Evolutionary conservation across 169 alveolate genomes (phyloP).

Genomic region (Plasmodium billcollinsi): DNA sequence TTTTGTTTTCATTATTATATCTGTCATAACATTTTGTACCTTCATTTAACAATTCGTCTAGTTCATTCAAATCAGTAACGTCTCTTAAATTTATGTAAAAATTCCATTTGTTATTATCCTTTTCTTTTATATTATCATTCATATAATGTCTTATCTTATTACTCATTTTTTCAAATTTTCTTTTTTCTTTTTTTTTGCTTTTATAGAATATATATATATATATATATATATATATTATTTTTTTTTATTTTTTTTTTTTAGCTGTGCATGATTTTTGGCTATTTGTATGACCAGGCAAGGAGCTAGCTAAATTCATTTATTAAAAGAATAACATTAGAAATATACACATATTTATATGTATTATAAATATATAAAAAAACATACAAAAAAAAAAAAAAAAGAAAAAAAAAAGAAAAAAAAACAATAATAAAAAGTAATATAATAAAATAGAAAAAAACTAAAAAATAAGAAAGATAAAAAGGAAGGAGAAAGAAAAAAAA

Average conservation of each 20-base stretch:
- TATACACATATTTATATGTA: too few species aligned
- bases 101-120: constrained; percentile 3
- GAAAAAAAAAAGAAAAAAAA: too few species aligned
- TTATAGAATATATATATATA: not conserved
- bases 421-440: too few species aligned
- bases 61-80: constrained; percentile 24
- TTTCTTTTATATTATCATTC: not conserved
- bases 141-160: constrained; percentile 15
- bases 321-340: too few species aligned
- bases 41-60: constrained; percentile 12
- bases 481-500: too few species aligned
- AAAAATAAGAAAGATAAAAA: too few species aligned
- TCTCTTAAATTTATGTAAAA: constrained; percentile 31
- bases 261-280: too few species aligned
- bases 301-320: too few species aligned
- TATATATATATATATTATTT: not conserved
- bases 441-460: too few species aligned
- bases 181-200: not conserved
- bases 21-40: constrained; percentile 16
- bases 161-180: constrained; percentile 3
- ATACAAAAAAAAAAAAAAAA: too few species aligned
- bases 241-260: not conserved
- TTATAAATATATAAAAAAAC: too few species aligned
- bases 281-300: too few species aligned
- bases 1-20: not conserved